Conservation (phyloP, 2,329 filamentous ascomycete species). For the Aspergillus glaucus region DNA sequence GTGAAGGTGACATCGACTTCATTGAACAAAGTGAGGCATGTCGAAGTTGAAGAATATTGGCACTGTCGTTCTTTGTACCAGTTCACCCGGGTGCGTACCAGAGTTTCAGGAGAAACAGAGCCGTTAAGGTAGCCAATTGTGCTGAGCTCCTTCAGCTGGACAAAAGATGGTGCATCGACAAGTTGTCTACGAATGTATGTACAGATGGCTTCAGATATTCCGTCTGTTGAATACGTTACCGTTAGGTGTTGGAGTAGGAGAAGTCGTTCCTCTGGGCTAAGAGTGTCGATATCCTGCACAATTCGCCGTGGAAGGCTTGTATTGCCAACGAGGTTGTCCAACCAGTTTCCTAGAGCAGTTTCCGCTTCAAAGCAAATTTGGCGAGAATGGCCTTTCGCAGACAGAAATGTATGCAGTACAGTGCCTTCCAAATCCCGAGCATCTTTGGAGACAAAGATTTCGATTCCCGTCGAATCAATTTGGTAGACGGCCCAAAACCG, state of each 20-base stretch:
- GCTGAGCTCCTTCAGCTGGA: slow-evolving; percentile 35
- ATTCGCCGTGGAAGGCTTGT: slow-evolving; percentile 33
- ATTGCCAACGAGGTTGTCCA: slow-evolving; percentile 21
- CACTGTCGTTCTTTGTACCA: slow-evolving; percentile 40
- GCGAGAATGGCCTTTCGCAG: slow-evolving; percentile 34
- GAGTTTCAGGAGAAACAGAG: slow-evolving; percentile 26
- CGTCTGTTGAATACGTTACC: slow-evolving; percentile 22
- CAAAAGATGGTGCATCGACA: slow-evolving; percentile 32
- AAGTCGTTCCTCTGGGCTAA: slow-evolving; percentile 39
- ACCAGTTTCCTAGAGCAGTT: slow-evolving; percentile 31
- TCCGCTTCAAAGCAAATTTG: slow-evolving; percentile 37
- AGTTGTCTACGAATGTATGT: slow-evolving; percentile 29
- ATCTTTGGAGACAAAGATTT: slow-evolving; percentile 41
- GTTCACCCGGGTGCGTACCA: slow-evolving; percentile 34
- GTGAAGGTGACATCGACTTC: slow-evolving; percentile 28
- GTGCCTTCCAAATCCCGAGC: slow-evolving; percentile 38
- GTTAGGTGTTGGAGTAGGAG: slow-evolving; percentile 34
- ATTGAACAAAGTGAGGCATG: slow-evolving; percentile 34
- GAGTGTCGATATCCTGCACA: slow-evolving; percentile 35
- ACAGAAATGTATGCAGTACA: slow-evolving; percentile 43
- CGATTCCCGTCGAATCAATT: slow-evolving; percentile 26
- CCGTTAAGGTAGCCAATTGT: slow-evolving; percentile 37
- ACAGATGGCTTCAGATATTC: slow-evolving; percentile 24
- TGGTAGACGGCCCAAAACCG: slow-evolving; percentile 40
- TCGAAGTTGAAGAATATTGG: slow-evolving; percentile 25